These are phyloP conservation scores for Moricandia moricandioides DNA, from an alignment of 345 rosid species.

Conservation along the genomic window DNA sequence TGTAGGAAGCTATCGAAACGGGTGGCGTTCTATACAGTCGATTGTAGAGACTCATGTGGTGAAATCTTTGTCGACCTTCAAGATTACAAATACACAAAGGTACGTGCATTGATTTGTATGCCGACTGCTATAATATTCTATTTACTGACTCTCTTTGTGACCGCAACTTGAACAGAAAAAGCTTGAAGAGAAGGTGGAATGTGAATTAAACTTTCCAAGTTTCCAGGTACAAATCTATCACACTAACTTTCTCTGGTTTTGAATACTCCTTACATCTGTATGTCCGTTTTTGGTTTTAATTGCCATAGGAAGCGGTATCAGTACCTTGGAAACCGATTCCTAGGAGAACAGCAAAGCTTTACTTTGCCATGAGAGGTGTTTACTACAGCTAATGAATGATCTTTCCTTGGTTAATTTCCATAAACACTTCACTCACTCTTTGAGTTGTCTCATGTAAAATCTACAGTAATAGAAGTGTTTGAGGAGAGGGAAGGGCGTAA, in stretches of 20 bases:
- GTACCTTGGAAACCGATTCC: constrained; percentile 82
- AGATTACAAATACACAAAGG: constrained; percentile 61
- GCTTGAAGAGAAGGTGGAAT: constrained; percentile 57
- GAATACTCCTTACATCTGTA: constrained; percentile 37
- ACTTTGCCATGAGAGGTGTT: constrained; percentile 82
- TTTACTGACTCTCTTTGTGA: background rate
- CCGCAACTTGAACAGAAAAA: constrained; percentile 50
- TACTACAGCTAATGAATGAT: background rate
- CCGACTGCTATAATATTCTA: no score
- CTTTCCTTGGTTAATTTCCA: background rate
- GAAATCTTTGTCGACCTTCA: constrained; percentile 89
- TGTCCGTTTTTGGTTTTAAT: background rate
- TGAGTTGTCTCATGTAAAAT: background rate
- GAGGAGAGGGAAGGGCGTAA: constrained; percentile 64
- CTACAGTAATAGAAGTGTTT: constrained; percentile 51
- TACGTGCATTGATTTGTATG: background rate
- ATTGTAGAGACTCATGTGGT: constrained; percentile 81
- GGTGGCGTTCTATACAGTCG: constrained; percentile 78
- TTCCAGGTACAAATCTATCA: constrained; percentile 60
- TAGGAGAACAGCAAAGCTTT: constrained; percentile 71
- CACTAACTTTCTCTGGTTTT: background rate
- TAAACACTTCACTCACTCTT: background rate
- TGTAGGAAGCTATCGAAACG: constrained; percentile 75
- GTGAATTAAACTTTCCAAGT: constrained; percentile 61
- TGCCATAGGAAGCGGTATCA: constrained; percentile 60